Evolutionary conservation across 73 alveolate species (phyloP).

Genomic region (Paraurostyla sp.): DNA sequence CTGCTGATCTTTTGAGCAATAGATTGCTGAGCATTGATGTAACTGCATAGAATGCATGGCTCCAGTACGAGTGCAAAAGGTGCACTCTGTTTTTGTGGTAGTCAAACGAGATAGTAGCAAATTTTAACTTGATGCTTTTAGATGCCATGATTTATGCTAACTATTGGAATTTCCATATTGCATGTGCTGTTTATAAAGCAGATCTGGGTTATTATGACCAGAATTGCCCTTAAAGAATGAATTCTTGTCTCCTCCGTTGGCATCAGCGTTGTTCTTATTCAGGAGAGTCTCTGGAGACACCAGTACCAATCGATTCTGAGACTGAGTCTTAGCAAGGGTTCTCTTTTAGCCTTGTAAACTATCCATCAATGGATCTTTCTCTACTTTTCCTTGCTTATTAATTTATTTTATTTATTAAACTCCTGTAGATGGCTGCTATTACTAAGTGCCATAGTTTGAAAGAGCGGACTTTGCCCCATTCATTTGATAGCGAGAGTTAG

Average conservation of each 20-base stretch:
- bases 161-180: background rate
- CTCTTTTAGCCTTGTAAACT: background rate
- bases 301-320: background rate
- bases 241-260: background rate
- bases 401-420: constrained; percentile 1
- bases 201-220: background rate
- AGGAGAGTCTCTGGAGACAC: background rate
- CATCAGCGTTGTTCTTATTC: background rate
- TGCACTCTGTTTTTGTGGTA: constrained; percentile 18
- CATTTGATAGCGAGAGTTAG: background rate
- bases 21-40: constrained; percentile 16
- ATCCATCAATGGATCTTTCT: constrained; percentile 40
- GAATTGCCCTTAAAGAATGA: background rate
- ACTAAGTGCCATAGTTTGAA: constrained; percentile 17
- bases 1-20: constrained; percentile 10
- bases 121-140: background rate
- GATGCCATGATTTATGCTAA: background rate
- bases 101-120: background rate
- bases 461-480: constrained; percentile 31
- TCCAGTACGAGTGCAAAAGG: constrained; percentile 27
- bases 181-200: constrained; percentile 32
- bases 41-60: background rate
- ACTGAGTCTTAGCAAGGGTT: constrained; percentile 25
- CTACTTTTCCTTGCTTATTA: constrained; percentile 19
- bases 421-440: background rate